These are phyloP conservation scores for Coemansia sp. DNA, from an alignment of 192 early-diverging fungal genomes.

Conservation along the genomic window DNA sequence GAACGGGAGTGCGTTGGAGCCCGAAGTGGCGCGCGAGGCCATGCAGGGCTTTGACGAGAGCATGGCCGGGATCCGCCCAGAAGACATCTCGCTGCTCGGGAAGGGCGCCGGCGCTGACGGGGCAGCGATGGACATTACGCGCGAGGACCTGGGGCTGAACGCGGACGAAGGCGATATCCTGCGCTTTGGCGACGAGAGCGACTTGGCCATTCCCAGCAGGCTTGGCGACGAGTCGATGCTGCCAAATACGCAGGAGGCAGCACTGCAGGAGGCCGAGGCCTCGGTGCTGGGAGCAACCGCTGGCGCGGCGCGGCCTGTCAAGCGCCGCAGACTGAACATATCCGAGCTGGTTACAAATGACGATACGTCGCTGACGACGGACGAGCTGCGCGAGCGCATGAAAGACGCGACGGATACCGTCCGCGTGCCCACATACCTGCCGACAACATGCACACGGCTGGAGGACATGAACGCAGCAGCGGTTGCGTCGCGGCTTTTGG, in stretches of 20 bases:
- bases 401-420: constrained; percentile 42
- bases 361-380: constrained; percentile 29
- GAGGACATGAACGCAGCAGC: constrained; percentile 43
- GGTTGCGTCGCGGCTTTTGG: constrained; percentile 37
- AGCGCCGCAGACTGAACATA: constrained; percentile 43
- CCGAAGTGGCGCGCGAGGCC: constrained; percentile 62
- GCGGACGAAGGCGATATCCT: constrained; percentile 15
- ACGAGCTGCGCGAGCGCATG: constrained; percentile 37
- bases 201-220: constrained; percentile 21
- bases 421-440: constrained; percentile 41
- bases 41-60: constrained; percentile 44
- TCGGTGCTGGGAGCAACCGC: constrained; percentile 21
- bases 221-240: constrained; percentile 22
- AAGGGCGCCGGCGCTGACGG: constrained; percentile 16
- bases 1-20: constrained; percentile 48
- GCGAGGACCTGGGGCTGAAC: constrained; percentile 26
- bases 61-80: constrained; percentile 27
- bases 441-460: constrained; percentile 19
- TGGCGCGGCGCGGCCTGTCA: constrained; percentile 17
- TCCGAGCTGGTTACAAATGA: constrained; percentile 46
- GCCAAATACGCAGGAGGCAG: constrained; percentile 40
- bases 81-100: constrained; percentile 38
- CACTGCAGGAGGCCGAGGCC: constrained; percentile 47
- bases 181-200: constrained; percentile 25
- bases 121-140: constrained; percentile 23